phyloP scores from a whole-genome alignment of 2,329 filamentous ascomycete species.

The Rutstroemia sp. region DNA sequence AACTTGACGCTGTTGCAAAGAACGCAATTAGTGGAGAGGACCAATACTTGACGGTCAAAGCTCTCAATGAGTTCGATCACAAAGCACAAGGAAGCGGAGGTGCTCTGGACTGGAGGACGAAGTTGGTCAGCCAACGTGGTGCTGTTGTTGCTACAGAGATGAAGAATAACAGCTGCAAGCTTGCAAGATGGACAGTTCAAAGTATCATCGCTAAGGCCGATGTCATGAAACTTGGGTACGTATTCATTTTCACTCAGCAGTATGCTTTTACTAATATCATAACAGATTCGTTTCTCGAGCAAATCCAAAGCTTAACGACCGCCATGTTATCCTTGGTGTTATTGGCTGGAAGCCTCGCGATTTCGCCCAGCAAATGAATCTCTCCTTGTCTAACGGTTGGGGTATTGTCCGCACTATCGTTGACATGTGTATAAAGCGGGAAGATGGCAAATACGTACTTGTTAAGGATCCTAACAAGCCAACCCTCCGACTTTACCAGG shows the following conservation, averaged over 20 bases:
- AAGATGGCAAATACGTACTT: constrained; percentile 74
- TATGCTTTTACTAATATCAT: constrained; percentile 3
- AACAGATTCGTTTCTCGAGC: constrained; percentile 85
- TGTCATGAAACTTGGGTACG: constrained; percentile 93
- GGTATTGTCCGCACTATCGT: constrained; percentile 97
- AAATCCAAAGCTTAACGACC: constrained; percentile 86
- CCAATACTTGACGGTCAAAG: constrained; percentile 86
- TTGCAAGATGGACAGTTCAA: constrained; percentile 95
- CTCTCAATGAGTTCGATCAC: constrained; percentile 97
- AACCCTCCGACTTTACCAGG: constrained; percentile 86
- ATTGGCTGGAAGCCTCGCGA: constrained; percentile 97
- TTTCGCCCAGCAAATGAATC: constrained; percentile 96
- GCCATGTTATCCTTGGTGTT: constrained; percentile 92
- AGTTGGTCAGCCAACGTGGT: constrained; percentile 90
- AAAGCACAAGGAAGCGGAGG: constrained; percentile 94
- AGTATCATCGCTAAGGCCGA: constrained; percentile 96
- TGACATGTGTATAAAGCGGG: constrained; percentile 79
- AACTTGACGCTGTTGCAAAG: constrained; percentile 93
- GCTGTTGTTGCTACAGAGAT: constrained; percentile 98
- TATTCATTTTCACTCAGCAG: constrained; percentile 19
- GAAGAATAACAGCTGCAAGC: constrained; percentile 99
- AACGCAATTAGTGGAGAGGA: constrained; percentile 88
- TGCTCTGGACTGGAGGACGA: constrained; percentile 93
- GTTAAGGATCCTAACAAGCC: constrained; percentile 95
- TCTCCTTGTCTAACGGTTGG: constrained; percentile 96